Base-by-base conservation (phyloP, 495 filamentous ascomycete genomes). In the Clohesyomyces aquaticus region DNA sequence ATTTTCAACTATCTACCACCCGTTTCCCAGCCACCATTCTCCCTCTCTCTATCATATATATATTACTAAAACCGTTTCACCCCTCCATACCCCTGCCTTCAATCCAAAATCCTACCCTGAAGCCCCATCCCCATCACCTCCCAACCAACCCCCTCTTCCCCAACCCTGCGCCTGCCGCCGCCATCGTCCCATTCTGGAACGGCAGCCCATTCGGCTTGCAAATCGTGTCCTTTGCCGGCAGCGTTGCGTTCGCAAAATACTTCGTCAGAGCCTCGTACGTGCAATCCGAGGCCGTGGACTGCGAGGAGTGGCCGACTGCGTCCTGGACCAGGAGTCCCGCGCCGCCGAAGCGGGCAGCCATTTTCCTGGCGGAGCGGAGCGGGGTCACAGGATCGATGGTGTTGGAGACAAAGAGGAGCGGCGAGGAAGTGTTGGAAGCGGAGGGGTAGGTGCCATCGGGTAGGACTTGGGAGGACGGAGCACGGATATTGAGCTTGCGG, bases 341-440 rank as follows among this genome's bases (percentile, higher is more conserved):
- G 16, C 82, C 82, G 11, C 66, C 67, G 60, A 85, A 87, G 0
- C 72, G 71, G 14, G 69, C 68, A 1, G 77, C 73, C 74, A 85
- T 85, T 41, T 77, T 79, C 19, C 71, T 63, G 1, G 83, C 84
- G 27, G n/a, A 43, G 4, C 76, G 55, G 3, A 82, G 58, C 1
- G 84, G 84, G 4, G 83, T 79, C 2, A 85, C 77, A 12, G 84
- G 84, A 58, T 87, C 85, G 4, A 76, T 77, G 8, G 75, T 77
- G 38, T 83, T 87, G 32, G 76, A 76, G 4, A 87, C 67, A 48
- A 82, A 80, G 21, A 88, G 72, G 9, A 87, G 74, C 4, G 83
- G 83, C 66, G 9, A 21, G 53, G n/a, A 75, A 10, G 53, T 56
- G 0, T 81, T 84, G 19, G 81, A 79, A 8, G 67, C 78, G 3